Evolutionary conservation across 78 protist genomes (phyloP).

Genomic region (Parvularia atlantis): DNA sequence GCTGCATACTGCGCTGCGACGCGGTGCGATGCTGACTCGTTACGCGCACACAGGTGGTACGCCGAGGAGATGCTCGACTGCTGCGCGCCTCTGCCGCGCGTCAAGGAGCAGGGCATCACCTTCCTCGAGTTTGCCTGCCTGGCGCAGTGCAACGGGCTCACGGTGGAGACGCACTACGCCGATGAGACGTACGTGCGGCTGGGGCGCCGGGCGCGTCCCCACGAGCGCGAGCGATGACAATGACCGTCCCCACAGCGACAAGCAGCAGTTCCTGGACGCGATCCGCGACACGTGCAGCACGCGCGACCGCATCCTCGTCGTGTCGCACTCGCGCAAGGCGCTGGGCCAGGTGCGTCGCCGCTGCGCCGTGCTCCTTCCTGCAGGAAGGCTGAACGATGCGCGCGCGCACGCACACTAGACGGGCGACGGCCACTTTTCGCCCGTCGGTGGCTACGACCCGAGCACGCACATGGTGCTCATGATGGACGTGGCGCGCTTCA

Average conservation of each 20-base stretch:
- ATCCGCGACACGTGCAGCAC: not conserved
- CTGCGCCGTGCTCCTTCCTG: too few species aligned
- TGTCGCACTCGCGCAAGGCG: slow-evolving; percentile 40
- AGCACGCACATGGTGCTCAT: slow-evolving; percentile 52
- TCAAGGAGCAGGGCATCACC: slow-evolving; percentile 39
- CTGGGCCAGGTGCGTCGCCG: too few species aligned
- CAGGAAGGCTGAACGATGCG: too few species aligned
- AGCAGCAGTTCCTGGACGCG: slow-evolving; percentile 15
- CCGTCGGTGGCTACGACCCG: slow-evolving; percentile 67
- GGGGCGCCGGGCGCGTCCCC: not conserved
- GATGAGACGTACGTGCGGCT: not conserved
- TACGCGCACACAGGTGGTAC: slow-evolving; percentile 84
- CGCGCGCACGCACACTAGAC: too few species aligned
- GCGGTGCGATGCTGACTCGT: too few species aligned
- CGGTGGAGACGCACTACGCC: not conserved
- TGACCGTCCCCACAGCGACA: not conserved
- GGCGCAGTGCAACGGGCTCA: slow-evolving; percentile 53
- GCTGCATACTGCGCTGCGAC: too few species aligned
- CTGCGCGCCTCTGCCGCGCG: slow-evolving; percentile 36
- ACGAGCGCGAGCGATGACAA: too few species aligned
- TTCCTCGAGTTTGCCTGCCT: slow-evolving; percentile 57
- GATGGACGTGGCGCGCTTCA: slow-evolving; percentile 76
- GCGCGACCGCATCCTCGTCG: slow-evolving; percentile 16
- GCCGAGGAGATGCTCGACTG: slow-evolving; percentile 67
- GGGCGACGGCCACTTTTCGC: slow-evolving; percentile 70